Base-by-base conservation (phyloP, 1,284 basidiomycete species). In the Bjerkandera adusta region DNA sequence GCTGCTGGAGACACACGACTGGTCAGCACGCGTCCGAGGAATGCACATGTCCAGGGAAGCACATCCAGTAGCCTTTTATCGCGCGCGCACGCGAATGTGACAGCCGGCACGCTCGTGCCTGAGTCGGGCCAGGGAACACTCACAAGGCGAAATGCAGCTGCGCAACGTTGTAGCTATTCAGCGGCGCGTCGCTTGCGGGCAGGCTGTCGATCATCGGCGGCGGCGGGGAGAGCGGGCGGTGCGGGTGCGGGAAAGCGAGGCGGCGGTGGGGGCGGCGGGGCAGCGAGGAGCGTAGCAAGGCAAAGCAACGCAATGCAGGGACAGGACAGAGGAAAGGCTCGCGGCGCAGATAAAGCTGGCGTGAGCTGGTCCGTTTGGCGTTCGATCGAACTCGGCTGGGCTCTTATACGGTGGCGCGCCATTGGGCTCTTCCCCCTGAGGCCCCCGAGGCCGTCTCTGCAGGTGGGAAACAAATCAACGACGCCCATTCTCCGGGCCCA, bases 81-180 rank as follows among this genome's bases (percentile, higher is more conserved):
- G 27, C 27, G 13, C 7, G 25, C 6, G 38, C 38, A 29, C 38
- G 38, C 24, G 38, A 40, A 15, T 38, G 45, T 53, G 47, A 53
- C 38, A 51, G 46, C 26, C 29, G 43, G 43, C 50, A 47, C 39
- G 50, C 15, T n/a, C n/a, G n/a, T n/a, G n/a, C n/a, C n/a, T n/a
- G n/a, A n/a, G n/a, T n/a, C n/a, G n/a, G n/a, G n/a, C n/a, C n/a
- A n/a, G n/a, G n/a, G n/a, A n/a, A 36, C 35, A 77, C 79, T 66
- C 56, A 83, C 80, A 79, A 69, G 30, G 75, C 69, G 62, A 73
- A 77, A 49, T 83, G 77, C 49, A 81, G 73, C 62, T 82, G 79
- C 38, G 77, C 74, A 54, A 83, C 73, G 76, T 77, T 77, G 68
- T 80, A 82, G 49, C 70, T 68, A 61, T 75, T 77, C 59, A 82